Conservation (phyloP, 2,329 filamentous ascomycete species). For the Claviceps digitariae region DNA sequence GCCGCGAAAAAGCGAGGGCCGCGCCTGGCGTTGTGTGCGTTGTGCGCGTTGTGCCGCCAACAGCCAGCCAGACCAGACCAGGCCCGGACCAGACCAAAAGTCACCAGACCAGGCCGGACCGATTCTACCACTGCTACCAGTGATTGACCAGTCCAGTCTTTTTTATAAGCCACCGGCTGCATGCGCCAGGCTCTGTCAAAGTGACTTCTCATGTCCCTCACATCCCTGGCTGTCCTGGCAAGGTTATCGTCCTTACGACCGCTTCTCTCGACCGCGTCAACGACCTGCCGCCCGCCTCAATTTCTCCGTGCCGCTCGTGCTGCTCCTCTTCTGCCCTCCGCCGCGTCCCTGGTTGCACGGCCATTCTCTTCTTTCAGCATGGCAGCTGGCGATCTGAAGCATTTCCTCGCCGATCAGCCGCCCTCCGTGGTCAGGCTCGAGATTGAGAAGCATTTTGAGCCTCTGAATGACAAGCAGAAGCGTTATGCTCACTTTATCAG, state of each 20-base stretch:
- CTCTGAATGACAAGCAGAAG: slow-evolving; percentile 61
- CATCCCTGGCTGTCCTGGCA: slow-evolving; percentile 20
- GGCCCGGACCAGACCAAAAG: too few relatives aligned
- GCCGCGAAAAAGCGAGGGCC: slow-evolving; percentile 1
- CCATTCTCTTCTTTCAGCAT: slow-evolving; percentile 27
- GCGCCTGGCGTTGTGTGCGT: too few relatives aligned
- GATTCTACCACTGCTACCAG: too few relatives aligned
- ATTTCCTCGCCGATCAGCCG: slow-evolving; percentile 84
- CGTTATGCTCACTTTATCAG: slow-evolving; percentile 86
- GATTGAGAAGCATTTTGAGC: slow-evolving; percentile 87
- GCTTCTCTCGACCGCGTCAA: slow-evolving; percentile 13
- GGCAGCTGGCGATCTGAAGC: slow-evolving; percentile 47
- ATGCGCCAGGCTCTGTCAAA: slow-evolving; percentile 5
- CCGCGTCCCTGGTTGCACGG: background rate
- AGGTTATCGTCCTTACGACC: slow-evolving; percentile 21
- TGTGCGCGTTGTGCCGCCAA: too few relatives aligned
- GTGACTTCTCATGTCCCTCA: slow-evolving; percentile 19
- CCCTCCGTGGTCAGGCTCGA: slow-evolving; percentile 77
- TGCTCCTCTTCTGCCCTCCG: background rate
- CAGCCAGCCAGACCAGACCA: too few relatives aligned
- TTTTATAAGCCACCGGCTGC: background rate
- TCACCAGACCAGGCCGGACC: background rate
- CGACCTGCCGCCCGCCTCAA: slow-evolving; percentile 11
- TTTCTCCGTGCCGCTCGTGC: background rate
- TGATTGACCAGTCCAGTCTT: background rate